phyloP scores from a whole-genome alignment of 306 rosid species.

The Echinosophora koreensis region DNA sequence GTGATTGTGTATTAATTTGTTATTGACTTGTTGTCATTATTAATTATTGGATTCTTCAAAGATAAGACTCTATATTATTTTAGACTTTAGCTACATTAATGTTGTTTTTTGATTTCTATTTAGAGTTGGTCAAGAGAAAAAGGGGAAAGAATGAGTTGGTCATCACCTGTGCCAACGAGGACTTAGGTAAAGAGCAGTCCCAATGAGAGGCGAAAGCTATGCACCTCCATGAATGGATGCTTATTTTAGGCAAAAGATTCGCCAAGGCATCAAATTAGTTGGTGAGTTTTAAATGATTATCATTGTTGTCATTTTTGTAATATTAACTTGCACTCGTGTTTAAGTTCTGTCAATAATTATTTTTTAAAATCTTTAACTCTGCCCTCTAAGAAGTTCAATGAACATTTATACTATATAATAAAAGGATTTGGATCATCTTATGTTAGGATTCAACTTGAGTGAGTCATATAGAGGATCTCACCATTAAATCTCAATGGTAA shows the following conservation, averaged over 20 bases:
- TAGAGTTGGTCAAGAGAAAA: conserved; percentile 46
- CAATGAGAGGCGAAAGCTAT: conserved; percentile 51
- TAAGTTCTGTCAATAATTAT: too few relatives aligned
- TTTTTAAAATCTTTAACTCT: too few relatives aligned
- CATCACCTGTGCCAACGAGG: conserved; percentile 50
- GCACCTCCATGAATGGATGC: conserved; percentile 46
- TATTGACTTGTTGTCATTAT: conserved; percentile 39
- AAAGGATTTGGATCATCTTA: too few relatives aligned
- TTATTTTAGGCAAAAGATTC: conserved; percentile 52
- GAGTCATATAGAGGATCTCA: too few relatives aligned
- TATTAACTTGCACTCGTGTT: neutral
- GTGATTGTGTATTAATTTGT: conserved; percentile 34
- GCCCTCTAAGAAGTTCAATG: too few relatives aligned
- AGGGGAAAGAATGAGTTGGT: conserved; percentile 42
- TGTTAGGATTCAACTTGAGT: too few relatives aligned
- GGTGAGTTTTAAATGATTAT: conserved; percentile 27
- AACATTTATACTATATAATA: too few relatives aligned
- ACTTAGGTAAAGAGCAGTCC: conserved; percentile 47
- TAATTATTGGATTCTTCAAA: conserved; percentile 21
- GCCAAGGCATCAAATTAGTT: conserved; percentile 34
- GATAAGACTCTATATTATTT: neutral
- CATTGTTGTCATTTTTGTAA: neutral
- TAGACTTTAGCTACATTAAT: conserved; percentile 18
- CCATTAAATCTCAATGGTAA: too few relatives aligned
- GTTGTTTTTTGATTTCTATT: conserved; percentile 33